These are phyloP conservation scores for Chenopodium suecicum DNA, from an alignment of 148 eudicot species.

Conservation along the genomic window DNA sequence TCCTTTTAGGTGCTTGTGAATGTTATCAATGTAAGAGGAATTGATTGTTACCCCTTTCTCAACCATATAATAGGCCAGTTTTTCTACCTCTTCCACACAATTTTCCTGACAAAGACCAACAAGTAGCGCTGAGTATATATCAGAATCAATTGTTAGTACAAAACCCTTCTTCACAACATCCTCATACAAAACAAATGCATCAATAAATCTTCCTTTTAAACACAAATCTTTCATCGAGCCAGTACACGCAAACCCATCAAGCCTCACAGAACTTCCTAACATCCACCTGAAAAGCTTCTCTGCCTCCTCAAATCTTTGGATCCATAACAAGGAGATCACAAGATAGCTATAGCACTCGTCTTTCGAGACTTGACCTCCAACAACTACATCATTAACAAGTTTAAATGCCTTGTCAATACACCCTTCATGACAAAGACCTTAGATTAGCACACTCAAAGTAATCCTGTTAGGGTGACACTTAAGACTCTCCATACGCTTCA, in stretches of 20 bases:
- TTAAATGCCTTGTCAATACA: constrained; percentile 52
- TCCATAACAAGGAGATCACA: too few relatives aligned
- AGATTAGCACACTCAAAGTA: constrained; percentile 50
- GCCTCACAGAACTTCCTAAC: constrained; percentile 33
- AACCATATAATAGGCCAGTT: constrained; percentile 43
- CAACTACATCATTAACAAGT: constrained; percentile 42
- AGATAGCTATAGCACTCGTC: constrained; percentile 68
- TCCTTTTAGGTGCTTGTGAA: constrained; percentile 31
- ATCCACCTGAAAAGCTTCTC: constrained; percentile 63
- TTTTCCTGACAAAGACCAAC: constrained; percentile 55
- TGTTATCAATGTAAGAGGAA: constrained; percentile 27
- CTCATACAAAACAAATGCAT: constrained; percentile 52
- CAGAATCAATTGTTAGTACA: constrained; percentile 51
- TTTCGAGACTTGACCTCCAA: constrained; percentile 38
- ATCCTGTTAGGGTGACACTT: constrained; percentile 65
- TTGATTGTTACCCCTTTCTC: constrained; percentile 42
- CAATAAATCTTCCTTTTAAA: constrained; percentile 49
- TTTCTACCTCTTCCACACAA: constrained; percentile 45
- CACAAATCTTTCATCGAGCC: constrained; percentile 46
- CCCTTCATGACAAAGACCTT: constrained; percentile 66
- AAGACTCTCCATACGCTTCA: constrained; percentile 53
- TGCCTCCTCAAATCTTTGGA: constrained; percentile 54
- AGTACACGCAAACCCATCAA: too few relatives aligned
- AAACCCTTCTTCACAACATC: constrained; percentile 46
- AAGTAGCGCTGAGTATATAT: constrained; percentile 53